Conservation (phyloP, 192 early-diverging fungal species). For the Funneliformis geosporum region DNA sequence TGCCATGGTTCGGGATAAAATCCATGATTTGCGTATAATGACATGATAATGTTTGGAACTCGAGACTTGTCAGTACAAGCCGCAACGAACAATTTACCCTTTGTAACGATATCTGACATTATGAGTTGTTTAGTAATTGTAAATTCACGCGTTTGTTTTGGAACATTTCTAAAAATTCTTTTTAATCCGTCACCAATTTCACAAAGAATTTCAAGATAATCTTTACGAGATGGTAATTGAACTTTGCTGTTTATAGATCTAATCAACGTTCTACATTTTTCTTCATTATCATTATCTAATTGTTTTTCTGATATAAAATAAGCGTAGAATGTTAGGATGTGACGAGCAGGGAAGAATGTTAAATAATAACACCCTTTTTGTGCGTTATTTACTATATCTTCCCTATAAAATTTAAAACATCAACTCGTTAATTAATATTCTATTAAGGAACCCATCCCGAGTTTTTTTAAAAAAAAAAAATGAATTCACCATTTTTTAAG, state of each 20-base stretch:
- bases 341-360: constrained; percentile 29
- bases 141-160: neutral
- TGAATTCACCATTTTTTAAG: constrained; percentile 15
- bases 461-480: neutral
- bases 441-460: neutral
- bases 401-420: neutral
- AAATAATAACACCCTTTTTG: constrained; percentile 33
- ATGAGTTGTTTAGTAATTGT: neutral
- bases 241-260: constrained; percentile 19
- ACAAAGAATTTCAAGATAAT: neutral
- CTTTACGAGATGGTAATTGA: neutral
- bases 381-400: neutral
- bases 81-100: constrained; percentile 26
- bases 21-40: constrained; percentile 29
- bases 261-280: constrained; percentile 21
- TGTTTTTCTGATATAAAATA: constrained; percentile 10
- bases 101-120: neutral
- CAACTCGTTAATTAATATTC: neutral
- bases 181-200: constrained; percentile 1
- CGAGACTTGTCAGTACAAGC: constrained; percentile 28
- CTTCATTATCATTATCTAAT: neutral
- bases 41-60: constrained; percentile 34
- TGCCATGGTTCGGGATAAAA: constrained; percentile 31
- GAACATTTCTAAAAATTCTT: neutral
- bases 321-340: constrained; percentile 29